Conservation (phyloP, 2,329 filamentous ascomycete species). For the Cercospora brassicicola region DNA sequence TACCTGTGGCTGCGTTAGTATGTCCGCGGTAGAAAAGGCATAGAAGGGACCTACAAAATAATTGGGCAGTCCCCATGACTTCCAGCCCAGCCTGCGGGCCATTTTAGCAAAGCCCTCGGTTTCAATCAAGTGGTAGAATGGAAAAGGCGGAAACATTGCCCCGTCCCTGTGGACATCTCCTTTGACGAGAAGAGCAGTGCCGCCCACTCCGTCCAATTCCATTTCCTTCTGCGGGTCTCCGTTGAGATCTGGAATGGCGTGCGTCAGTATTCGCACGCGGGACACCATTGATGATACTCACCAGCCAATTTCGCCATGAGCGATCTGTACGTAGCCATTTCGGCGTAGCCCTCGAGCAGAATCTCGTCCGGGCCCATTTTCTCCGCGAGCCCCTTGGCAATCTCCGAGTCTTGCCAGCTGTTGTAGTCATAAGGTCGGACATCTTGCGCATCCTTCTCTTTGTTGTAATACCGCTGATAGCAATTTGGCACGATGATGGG, state of each 20-base stretch:
- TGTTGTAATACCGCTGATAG: slow-evolving; percentile 75
- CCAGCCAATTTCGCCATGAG: slow-evolving; percentile 83
- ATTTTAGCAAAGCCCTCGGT: slow-evolving; percentile 98
- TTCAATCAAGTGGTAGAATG: slow-evolving; percentile 96
- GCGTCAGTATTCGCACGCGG: neutral
- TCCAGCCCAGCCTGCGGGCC: slow-evolving; percentile 84
- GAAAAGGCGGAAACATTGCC: slow-evolving; percentile 95
- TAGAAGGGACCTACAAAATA: slow-evolving; percentile 72
- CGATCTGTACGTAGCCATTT: slow-evolving; percentile 87
- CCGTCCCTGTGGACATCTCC: slow-evolving; percentile 95
- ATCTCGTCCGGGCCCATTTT: slow-evolving; percentile 91
- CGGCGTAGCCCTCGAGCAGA: slow-evolving; percentile 85
- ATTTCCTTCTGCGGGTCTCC: slow-evolving; percentile 46
- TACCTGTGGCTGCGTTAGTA: slow-evolving; percentile 11
- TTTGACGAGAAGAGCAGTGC: slow-evolving; percentile 88
- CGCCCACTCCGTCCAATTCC: slow-evolving; percentile 86
- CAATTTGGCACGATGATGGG: slow-evolving; percentile 94
- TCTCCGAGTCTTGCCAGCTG: slow-evolving; percentile 89
- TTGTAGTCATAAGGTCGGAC: slow-evolving; percentile 95
- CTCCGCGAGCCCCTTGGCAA: slow-evolving; percentile 70
- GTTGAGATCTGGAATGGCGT: slow-evolving; percentile 26
- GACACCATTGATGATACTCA: slow-evolving; percentile 33
- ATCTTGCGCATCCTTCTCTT: slow-evolving; percentile 69
- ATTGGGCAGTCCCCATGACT: slow-evolving; percentile 85
- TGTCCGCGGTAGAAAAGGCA: neutral